phyloP scores from a whole-genome alignment of 2,329 filamentous ascomycete genomes.

The Akanthomyces uredinophilus region DNA sequence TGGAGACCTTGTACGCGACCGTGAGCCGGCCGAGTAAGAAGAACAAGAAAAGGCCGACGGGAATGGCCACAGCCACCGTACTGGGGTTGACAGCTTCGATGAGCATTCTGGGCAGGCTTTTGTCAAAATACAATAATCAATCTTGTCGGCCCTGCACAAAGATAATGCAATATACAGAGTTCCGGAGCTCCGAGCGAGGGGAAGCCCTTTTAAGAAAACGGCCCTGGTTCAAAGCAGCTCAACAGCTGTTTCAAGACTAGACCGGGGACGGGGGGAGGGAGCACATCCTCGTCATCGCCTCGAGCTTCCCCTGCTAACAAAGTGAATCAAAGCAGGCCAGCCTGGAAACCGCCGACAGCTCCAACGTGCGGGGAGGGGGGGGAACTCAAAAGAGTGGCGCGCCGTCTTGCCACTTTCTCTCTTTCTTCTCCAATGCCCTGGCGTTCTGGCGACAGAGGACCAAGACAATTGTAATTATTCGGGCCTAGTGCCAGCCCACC shows the following conservation, averaged over 20 bases:
- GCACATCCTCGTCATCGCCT: slow-evolving; percentile 1
- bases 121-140: not conserved
- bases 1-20: slow-evolving; percentile 7
- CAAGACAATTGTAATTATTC: not conserved
- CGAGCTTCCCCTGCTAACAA: not conserved
- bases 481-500: not conserved
- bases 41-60: not conserved
- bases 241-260: slow-evolving; percentile 8
- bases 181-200: not conserved
- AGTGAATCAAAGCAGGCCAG: not conserved
- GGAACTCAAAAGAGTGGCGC: not conserved
- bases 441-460: not conserved
- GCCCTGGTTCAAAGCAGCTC: not conserved
- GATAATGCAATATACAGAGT: not conserved
- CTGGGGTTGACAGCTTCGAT: not conserved
- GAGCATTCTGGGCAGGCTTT: not conserved
- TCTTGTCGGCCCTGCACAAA: not conserved
- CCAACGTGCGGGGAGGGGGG: not conserved
- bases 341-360: not conserved
- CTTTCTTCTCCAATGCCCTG: too few relatives aligned
- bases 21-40: not conserved
- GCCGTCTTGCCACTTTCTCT: not conserved
- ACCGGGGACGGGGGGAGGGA: not conserved
- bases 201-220: not conserved
- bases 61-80: slow-evolving; percentile 11